Percentiles rank a stretch among this genome's conserved stretches.
Conservation (phyloP, 495 filamentous ascomycete species). For the Trypethelium eluteriae region DNA sequence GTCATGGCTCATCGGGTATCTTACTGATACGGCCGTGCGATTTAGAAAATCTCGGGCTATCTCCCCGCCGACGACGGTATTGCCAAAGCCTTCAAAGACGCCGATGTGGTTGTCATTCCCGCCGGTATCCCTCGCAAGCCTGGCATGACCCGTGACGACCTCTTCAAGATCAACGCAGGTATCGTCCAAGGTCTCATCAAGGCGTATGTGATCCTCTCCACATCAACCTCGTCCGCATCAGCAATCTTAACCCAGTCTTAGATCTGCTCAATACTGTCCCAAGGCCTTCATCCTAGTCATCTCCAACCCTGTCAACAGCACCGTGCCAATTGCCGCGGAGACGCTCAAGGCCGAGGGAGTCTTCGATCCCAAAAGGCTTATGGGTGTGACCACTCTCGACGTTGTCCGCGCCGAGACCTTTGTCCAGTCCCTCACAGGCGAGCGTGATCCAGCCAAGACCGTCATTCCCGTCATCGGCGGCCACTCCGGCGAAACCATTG, state of each 20-base stretch:
- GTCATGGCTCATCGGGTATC: neutral
- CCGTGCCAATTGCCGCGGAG: conserved; percentile 95
- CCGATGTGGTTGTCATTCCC: conserved; percentile 92
- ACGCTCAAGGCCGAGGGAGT: conserved; percentile 85
- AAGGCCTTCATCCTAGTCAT: conserved; percentile 93
- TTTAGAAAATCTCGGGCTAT: conserved; percentile 81
- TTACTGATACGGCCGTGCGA: conserved; percentile 19
- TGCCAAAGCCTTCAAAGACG: conserved; percentile 78
- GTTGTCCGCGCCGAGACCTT: conserved; percentile 98
- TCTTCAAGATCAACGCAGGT: conserved; percentile 58
- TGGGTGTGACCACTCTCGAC: conserved; percentile 96
- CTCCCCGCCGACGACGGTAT: conserved; percentile 84
- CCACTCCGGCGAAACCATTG: conserved; percentile 95
- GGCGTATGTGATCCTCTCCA: conserved; percentile 24
- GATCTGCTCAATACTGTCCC: conserved; percentile 76
- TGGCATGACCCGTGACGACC: conserved; percentile 97
- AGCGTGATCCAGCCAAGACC: conserved; percentile 70
- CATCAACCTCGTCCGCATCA: neutral
- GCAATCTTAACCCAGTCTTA: neutral
- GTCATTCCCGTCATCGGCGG: conserved; percentile 90
- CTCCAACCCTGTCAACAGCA: conserved; percentile 98
- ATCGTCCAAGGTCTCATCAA: conserved; percentile 52
- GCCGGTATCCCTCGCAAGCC: conserved; percentile 99
- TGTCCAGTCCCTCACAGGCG: conserved; percentile 74
- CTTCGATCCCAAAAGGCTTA: conserved; percentile 88